Evolutionary conservation across 2,329 filamentous ascomycete species (phyloP), one percentile per base, ranked within the genome.

Genomic region (Aureobasidium sp.): DNA sequence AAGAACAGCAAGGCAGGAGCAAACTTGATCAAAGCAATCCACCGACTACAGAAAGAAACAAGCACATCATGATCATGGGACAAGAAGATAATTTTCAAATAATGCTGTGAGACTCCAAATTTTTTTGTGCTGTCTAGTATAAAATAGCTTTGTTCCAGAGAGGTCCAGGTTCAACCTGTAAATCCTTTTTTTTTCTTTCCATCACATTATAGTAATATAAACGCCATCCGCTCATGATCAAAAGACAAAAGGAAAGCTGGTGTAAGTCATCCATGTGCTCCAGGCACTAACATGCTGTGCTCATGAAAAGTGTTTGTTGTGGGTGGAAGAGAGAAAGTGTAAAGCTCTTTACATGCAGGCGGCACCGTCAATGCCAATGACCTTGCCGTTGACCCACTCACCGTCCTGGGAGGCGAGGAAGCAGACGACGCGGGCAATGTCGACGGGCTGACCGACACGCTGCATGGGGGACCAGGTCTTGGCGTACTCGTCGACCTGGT

Each of bases 391-490:
- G 64, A 81, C 75, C 80, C 70, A 80, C 70, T 86, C 77, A 71
- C 83, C 72, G 73, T 85, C 74, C 76, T 86, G 74, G 71, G 81
- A 73, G 68, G 84, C 71, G 73, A 86, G 67, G 79, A 83, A 77
- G 75, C 81, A 83, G 62, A 86, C 84, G 19, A 86, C 83, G 64
- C 84, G 82, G 65, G 85, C 85, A 71, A 88, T 83, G 70, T 88
- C 85, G 70, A 86, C 82, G 62, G 85, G 85, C 66, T 87, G 83
- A 66, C 85, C 85, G 63, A 87, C 85, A 70, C 85, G 82, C 75
- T 81, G 79, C 67, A 85, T 77, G 40, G 85, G 85, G 19, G 83
- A 86, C 83, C 84, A 86, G 64, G 80, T 84, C 64, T 80, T 78
- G 48, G 84, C 85, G 70, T 81, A 86, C 80, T 81, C 81, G 65